Base-by-base conservation (phyloP, 108 stramenopile genomes). In the Cyclostephanos tholiformis region DNA sequence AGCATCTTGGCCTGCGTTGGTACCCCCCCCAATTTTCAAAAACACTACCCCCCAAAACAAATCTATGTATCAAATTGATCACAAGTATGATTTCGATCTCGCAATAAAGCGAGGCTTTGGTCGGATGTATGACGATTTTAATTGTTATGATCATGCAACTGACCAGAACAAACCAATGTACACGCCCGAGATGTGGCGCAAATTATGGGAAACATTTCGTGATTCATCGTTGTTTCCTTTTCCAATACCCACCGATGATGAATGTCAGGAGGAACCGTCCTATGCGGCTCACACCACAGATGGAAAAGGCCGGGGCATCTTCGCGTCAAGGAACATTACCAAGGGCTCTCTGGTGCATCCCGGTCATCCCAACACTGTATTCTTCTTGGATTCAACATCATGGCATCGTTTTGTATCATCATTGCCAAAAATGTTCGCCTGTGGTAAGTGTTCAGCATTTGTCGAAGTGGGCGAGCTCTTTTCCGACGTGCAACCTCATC, bases 321-420 rank as follows among this genome's bases (percentile, higher is more conserved):
- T 72, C 32, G 71, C 63, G 36, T 63, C 71, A 17, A 44, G 71
- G 38, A 72, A 63, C 22, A 72, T 72, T 4, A 63, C 30, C 30
- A 50, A 72, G 41, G 71, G 71, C 17, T 60, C 59, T 16, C 22
- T 52, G 25, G 60, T 72, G 35, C 60, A 72, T 43, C 12, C 59
- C 23, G 71, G 71, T 23, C 60, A 72, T 48, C 59, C 32, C 59
- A 72, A 72, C 48, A 61, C 71, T 22, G 71, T 48, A 29, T 72
- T 72, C 62, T 72, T 72, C 35, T 48, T 46, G 22, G 62, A 72
- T 41, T 23, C 41, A 5, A 60, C 63, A 17, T 72, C 71, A 27
- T 72, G 59, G 59, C 49, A 36, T 62, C 71, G 62, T 6, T 72
- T 72, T 46, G 43, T 63, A 10, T 19, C 48, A 63, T 26, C 46